A percentile compares a stretch with the other conserved stretches of the same genome.
These are phyloP conservation scores for Logfia minima DNA, from an alignment of 129 eudicot genomes.

Conservation along the genomic window DNA sequence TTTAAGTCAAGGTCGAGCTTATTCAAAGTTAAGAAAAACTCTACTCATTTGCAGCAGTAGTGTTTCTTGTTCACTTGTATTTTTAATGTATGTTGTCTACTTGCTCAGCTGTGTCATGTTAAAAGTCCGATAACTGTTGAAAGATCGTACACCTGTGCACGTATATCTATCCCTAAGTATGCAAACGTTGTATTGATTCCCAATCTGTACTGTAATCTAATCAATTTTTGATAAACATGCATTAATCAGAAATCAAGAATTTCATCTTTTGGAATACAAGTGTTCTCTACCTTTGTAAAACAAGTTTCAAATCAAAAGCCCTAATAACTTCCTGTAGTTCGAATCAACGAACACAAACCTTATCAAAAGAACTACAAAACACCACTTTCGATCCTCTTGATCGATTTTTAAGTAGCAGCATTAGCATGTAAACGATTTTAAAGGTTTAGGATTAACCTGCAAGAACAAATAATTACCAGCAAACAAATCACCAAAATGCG, in stretches of 20 bases:
- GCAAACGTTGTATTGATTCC: not conserved
- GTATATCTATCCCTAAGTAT: not conserved
- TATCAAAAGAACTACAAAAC: not conserved
- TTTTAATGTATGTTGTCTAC: too few relatives aligned
- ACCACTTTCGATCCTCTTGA: not conserved
- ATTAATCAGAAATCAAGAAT: not conserved
- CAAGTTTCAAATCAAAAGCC: not conserved
- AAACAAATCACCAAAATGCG: constrained; percentile 83
- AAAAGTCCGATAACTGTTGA: not conserved
- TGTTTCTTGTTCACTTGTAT: not conserved
- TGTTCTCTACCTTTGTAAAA: not conserved
- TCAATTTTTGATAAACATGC: not conserved
- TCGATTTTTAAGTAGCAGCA: not conserved
- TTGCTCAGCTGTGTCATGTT: not conserved
- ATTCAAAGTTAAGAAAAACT: too few relatives aligned
- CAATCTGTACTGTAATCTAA: too few relatives aligned
- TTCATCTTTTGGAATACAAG: not conserved
- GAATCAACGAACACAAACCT: not conserved
- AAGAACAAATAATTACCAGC: constrained; percentile 83
- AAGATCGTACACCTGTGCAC: not conserved
- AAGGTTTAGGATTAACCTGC: constrained; percentile 78
- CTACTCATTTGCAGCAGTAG: not conserved
- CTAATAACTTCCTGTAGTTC: not conserved
- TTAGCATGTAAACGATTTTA: constrained; percentile 27
- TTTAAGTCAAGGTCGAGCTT: not conserved